Evolutionary conservation across 1,284 basidiomycete genomes (phyloP).

Genomic region (Phlebopus sp.): DNA sequence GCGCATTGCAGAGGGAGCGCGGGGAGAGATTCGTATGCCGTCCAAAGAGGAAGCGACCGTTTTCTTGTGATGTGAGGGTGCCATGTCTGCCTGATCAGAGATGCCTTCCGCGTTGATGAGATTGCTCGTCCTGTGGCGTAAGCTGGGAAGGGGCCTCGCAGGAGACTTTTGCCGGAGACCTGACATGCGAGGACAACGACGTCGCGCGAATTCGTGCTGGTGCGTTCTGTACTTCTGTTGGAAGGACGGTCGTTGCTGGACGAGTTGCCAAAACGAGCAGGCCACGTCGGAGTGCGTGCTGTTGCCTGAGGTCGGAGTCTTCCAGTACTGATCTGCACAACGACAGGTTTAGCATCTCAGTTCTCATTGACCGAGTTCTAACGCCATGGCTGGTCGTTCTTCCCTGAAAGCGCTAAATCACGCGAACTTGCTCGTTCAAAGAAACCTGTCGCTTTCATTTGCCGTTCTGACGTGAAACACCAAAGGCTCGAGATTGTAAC

Average conservation of each 20-base stretch:
- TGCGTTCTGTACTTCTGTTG: background rate
- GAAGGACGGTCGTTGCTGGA: background rate
- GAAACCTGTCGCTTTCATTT: background rate
- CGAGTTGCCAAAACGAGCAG: no score
- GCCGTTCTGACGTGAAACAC: background rate
- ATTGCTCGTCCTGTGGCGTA: constrained; percentile 26
- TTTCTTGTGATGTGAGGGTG: constrained; percentile 20
- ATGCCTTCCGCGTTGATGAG: constrained; percentile 27
- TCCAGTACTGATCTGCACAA: background rate
- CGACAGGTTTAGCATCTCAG: background rate
- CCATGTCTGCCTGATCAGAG: constrained; percentile 37
- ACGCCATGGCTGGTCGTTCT: background rate
- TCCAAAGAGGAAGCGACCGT: constrained; percentile 52
- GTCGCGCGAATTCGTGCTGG: background rate
- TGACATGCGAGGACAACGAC: constrained; percentile 28
- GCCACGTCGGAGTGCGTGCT: no score
- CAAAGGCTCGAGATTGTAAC: no score
- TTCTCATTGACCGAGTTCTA: background rate
- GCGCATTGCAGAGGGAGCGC: constrained; percentile 48
- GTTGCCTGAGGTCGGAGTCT: background rate
- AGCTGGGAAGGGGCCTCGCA: constrained; percentile 24
- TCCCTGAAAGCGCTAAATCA: background rate
- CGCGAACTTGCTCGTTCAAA: background rate
- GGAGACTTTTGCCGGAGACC: constrained; percentile 27
- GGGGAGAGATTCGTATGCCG: constrained; percentile 62